phyloP scores from a whole-genome alignment of 345 rosid genomes.

The Hevea brasiliensis region DNA sequence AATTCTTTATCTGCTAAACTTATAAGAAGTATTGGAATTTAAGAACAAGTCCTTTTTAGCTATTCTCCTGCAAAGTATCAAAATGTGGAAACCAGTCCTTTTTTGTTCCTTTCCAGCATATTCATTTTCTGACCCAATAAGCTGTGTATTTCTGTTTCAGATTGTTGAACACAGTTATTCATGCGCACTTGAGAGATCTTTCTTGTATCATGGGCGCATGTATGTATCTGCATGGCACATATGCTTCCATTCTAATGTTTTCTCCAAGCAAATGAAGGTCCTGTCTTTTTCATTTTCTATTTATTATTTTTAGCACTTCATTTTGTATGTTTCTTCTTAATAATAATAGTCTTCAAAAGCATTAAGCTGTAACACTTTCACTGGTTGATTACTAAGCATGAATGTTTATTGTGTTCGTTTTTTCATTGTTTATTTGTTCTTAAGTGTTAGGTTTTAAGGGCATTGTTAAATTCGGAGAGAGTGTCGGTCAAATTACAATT shows the following conservation, averaged over 20 bases:
- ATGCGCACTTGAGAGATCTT: conserved; percentile 96
- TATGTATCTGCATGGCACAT: conserved; percentile 98
- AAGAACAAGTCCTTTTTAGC: background rate
- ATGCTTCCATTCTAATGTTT: conserved; percentile 97
- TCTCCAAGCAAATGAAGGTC: conserved; percentile 99
- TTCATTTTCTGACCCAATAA: conserved; percentile 21
- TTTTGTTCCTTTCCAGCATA: background rate
- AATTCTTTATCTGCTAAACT: background rate
- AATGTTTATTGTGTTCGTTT: background rate
- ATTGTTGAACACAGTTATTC: conserved; percentile 88
- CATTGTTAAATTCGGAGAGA: too few species aligned
- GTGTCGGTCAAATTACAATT: too few species aligned
- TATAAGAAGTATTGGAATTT: background rate
- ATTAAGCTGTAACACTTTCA: background rate
- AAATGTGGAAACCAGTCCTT: background rate
- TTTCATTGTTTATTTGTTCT: background rate
- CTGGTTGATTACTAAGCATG: background rate
- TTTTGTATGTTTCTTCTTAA: background rate
- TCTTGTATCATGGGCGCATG: conserved; percentile 97
- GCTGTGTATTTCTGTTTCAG: conserved; percentile 40
- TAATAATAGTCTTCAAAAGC: background rate
- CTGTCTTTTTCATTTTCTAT: conserved; percentile 10
- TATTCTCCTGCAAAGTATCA: background rate
- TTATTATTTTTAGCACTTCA: background rate
- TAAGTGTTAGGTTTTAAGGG: background rate